phyloP scores from a whole-genome alignment of 192 early-diverging fungal species.

The Backusella sp. region DNA sequence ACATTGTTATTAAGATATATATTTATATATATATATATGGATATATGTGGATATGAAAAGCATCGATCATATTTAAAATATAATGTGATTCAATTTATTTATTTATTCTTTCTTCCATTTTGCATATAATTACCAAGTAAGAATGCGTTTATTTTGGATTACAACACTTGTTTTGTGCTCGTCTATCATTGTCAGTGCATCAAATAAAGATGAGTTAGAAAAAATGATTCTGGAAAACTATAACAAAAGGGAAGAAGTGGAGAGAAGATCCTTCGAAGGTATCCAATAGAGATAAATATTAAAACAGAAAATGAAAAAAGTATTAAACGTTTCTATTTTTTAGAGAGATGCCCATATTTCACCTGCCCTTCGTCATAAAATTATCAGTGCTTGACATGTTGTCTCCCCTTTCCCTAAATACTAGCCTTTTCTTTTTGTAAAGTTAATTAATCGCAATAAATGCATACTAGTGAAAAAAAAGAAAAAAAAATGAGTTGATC shows the following conservation, averaged over 20 bases:
- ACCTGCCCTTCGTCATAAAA: background rate
- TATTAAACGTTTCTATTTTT: background rate
- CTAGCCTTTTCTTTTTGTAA: background rate
- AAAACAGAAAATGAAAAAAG: background rate
- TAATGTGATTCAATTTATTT: background rate
- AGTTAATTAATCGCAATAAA: background rate
- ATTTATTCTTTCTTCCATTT: background rate
- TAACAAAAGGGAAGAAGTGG: background rate
- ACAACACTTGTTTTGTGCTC: background rate
- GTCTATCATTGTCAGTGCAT: background rate
- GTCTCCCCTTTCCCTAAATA: background rate
- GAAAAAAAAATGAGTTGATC: background rate
- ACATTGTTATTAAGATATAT: background rate
- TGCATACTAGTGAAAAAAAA: background rate
- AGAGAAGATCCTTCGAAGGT: background rate
- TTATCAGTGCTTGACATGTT: background rate
- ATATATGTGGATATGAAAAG: background rate
- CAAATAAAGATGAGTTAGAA: background rate
- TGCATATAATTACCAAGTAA: background rate
- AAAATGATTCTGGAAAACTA: background rate
- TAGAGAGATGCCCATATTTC: background rate
- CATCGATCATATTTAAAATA: background rate
- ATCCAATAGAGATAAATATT: background rate
- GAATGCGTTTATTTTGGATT: background rate
- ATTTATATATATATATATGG: no score